Evolutionary conservation across 108 stramenopile species (phyloP).

Genomic region (Seminavis robusta): DNA sequence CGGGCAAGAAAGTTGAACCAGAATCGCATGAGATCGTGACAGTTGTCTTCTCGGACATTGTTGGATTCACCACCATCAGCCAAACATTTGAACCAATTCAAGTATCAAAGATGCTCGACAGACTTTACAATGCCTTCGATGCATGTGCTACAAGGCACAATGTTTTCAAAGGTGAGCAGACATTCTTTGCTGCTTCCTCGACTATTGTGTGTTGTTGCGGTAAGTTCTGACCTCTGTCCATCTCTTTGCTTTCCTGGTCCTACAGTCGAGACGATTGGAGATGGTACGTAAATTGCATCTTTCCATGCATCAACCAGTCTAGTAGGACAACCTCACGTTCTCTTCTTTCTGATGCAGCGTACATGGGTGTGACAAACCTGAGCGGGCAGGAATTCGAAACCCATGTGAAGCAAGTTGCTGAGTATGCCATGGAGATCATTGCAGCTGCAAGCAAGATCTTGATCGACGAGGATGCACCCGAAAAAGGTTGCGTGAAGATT

Average conservation of each 20-base stretch:
- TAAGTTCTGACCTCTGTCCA: no score
- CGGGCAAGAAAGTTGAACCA: slow-evolving; percentile 35
- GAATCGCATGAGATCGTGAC: no score
- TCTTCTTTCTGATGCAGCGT: slow-evolving; percentile 64
- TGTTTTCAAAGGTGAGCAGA: slow-evolving; percentile 78
- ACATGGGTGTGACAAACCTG: slow-evolving; percentile 15
- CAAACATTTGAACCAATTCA: slow-evolving; percentile 42
- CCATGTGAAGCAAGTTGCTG: slow-evolving; percentile 65
- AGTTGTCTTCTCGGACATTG: slow-evolving; percentile 80
- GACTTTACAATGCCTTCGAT: slow-evolving; percentile 58
- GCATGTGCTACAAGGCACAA: slow-evolving; percentile 42
- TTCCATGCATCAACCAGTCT: no score
- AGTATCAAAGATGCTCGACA: slow-evolving; percentile 63
- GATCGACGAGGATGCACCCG: slow-evolving; percentile 32
- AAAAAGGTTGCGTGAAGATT: slow-evolving; percentile 29
- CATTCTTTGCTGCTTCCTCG: no score
- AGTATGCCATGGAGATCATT: slow-evolving; percentile 59
- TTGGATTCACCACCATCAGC: slow-evolving; percentile 62
- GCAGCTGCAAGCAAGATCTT: slow-evolving; percentile 33
- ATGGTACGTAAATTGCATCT: no score
- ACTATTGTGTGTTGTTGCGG: no score
- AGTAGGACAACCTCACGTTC: no score
- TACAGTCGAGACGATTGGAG: no score
- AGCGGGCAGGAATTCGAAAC: slow-evolving; percentile 50
- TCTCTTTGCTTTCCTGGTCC: no score